A percentile compares a stretch with the other conserved stretches of the same genome.
These are phyloP conservation scores for Colletotrichum nymphaeae DNA, from an alignment of 2,329 filamentous ascomycete genomes.

Conservation along the genomic window DNA sequence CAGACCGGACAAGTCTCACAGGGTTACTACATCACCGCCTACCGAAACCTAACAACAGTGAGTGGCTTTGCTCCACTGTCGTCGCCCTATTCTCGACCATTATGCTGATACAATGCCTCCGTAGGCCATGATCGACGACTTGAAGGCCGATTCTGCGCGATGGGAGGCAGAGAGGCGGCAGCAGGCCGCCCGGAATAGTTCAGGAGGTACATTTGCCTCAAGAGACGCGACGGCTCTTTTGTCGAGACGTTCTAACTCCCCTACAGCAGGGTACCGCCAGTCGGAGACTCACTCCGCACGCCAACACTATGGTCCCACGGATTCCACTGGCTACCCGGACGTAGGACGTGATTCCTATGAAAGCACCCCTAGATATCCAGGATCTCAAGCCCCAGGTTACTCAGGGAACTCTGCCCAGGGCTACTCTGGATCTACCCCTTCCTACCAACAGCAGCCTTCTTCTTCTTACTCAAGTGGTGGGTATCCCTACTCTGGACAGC, in stretches of 20 bases:
- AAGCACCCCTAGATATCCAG: constrained; percentile 60
- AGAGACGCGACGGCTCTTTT: constrained; percentile 59
- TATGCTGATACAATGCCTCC: constrained; percentile 5
- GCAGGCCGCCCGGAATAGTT: constrained; percentile 63
- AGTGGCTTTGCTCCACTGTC: constrained; percentile 46
- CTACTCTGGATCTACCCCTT: constrained; percentile 24
- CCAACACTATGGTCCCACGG: constrained; percentile 58
- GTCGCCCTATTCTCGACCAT: background rate
- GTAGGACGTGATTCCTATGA: constrained; percentile 53
- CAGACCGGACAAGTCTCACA: constrained; percentile 70
- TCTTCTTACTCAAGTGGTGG: constrained; percentile 33
- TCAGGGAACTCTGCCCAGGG: constrained; percentile 53
- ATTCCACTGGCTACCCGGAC: constrained; percentile 44
- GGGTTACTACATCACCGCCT: constrained; percentile 83
- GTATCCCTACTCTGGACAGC: constrained; percentile 36
- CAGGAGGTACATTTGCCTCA: constrained; percentile 69
- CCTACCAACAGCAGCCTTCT: constrained; percentile 32
- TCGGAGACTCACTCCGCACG: constrained; percentile 60
- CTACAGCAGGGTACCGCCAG: constrained; percentile 67
- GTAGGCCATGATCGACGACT: constrained; percentile 73
- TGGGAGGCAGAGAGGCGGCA: constrained; percentile 71
- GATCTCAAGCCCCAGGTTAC: constrained; percentile 61
- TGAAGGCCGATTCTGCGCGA: constrained; percentile 71
- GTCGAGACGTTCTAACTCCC: constrained; percentile 69
- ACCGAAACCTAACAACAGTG: constrained; percentile 83